These are phyloP conservation scores for Primulina eburnea DNA, from an alignment of 257 asterid species.

Conservation along the genomic window DNA sequence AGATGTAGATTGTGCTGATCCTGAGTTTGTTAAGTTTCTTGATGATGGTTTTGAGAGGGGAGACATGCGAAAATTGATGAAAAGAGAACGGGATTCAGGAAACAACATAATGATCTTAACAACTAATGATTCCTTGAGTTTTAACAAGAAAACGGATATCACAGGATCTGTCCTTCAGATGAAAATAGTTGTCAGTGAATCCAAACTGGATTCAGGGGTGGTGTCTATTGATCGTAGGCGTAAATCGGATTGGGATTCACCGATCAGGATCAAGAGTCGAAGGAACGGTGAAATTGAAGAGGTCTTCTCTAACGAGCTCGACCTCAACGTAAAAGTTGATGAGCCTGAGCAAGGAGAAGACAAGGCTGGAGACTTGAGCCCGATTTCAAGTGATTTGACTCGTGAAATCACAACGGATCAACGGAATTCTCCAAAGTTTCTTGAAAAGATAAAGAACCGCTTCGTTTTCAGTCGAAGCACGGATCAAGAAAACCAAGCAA, in stretches of 20 bases:
- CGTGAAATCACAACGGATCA: constrained; percentile 29
- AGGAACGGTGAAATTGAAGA: constrained; percentile 35
- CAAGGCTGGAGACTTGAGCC: constrained; percentile 26
- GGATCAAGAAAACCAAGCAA: constrained; percentile 33
- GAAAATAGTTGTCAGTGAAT: constrained; percentile 39
- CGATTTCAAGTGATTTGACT: constrained; percentile 44
- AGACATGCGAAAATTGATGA: constrained; percentile 17
- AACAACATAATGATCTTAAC: constrained; percentile 46
- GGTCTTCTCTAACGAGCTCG: constrained; percentile 44
- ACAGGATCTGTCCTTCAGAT: constrained; percentile 34
- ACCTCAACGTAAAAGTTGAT: constrained; percentile 59
- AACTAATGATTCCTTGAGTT: constrained; percentile 27
- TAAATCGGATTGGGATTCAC: constrained; percentile 45
- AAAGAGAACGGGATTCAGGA: constrained; percentile 19
- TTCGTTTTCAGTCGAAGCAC: constrained; percentile 34
- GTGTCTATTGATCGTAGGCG: constrained; percentile 44
- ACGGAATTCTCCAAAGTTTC: constrained; percentile 29
- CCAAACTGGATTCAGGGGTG: constrained; percentile 14
- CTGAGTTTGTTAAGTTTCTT: constrained; percentile 45
- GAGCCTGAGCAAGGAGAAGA: constrained; percentile 39
- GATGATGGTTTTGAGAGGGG: constrained; percentile 32
- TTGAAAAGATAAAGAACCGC: constrained; percentile 41
- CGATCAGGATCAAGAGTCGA: constrained; percentile 34
- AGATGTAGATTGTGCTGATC: constrained; percentile 51
- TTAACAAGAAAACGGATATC: constrained; percentile 2